Percentiles rank a stretch among this genome's conserved stretches.
Evolutionary conservation across 2,329 filamentous ascomycete genomes (phyloP).

Genomic region (Neofusicoccum parvum): DNA sequence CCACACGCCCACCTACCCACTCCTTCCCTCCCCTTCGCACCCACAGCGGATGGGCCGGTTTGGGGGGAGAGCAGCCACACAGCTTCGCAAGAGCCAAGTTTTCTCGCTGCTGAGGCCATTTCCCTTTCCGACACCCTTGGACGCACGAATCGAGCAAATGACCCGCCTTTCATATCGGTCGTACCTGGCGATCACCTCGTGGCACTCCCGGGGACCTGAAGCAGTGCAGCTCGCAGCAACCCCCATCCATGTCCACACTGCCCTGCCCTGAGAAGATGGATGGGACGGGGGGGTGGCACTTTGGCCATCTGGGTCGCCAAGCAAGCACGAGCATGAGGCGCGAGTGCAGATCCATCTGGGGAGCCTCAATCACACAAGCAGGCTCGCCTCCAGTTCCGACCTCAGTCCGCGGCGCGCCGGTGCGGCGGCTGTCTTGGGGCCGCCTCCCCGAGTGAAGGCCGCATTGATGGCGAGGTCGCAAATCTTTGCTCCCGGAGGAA

Average conservation of each 20-base stretch:
- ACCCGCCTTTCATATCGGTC: conserved; percentile 19
- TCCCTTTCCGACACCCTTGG: conserved; percentile 9
- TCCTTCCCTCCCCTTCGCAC: conserved; percentile 3
- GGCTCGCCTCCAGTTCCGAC: background rate
- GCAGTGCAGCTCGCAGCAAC: background rate
- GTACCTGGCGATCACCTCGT: conserved; percentile 22
- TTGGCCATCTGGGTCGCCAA: conserved; percentile 3
- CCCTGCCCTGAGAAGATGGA: background rate
- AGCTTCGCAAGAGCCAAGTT: conserved; percentile 15
- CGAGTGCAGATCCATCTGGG: conserved; percentile 11
- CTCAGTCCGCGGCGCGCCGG: background rate
- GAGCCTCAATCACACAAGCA: conserved; percentile 16
- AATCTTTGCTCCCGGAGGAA: conserved; percentile 13
- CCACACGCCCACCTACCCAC: background rate
- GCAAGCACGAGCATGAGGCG: conserved; percentile 6
- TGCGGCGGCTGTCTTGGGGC: conserved; percentile 5
- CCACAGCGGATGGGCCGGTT: background rate
- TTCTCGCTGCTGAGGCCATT: background rate
- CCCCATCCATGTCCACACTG: conserved; percentile 11
- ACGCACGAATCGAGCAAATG: conserved; percentile 1
- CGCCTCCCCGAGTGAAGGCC: conserved; percentile 7
- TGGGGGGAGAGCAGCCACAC: background rate
- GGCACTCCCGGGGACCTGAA: conserved; percentile 14
- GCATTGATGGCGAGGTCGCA: background rate
- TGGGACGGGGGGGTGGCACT: background rate